Conservation (phyloP, 2,329 filamentous ascomycete genomes). For the Aureobasidium zeae region DNA sequence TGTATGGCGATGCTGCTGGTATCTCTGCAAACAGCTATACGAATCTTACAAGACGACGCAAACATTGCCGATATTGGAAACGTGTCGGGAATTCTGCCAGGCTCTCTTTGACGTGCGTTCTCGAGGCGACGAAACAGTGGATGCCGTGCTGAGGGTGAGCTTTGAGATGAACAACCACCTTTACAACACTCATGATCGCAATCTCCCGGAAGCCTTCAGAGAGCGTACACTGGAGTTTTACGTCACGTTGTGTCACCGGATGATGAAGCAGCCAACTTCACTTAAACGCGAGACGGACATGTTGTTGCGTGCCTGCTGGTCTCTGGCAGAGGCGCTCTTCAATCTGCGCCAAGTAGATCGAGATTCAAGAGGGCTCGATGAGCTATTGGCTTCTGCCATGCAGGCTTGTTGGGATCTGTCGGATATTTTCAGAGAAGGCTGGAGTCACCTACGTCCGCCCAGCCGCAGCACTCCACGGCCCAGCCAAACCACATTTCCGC, state of each 20-base stretch:
- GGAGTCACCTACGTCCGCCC: conserved; percentile 79
- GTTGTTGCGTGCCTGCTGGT: conserved; percentile 78
- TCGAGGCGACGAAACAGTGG: conserved; percentile 65
- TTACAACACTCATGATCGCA: conserved; percentile 82
- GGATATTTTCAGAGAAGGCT: conserved; percentile 85
- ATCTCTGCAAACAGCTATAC: conserved; percentile 81
- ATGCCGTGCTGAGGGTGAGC: conserved; percentile 82
- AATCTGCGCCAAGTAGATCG: conserved; percentile 73
- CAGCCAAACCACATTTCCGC: conserved; percentile 63
- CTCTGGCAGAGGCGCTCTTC: conserved; percentile 85
- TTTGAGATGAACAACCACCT: conserved; percentile 94
- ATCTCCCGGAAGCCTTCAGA: conserved; percentile 73
- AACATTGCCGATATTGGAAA: conserved; percentile 53
- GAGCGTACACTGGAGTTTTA: conserved; percentile 92
- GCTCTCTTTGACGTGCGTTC: conserved; percentile 78
- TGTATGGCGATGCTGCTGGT: conserved; percentile 92
- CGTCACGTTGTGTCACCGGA: conserved; percentile 79
- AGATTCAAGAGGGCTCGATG: conserved; percentile 60
- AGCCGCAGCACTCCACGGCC: conserved; percentile 79
- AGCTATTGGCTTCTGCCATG: conserved; percentile 75
- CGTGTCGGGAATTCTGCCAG: conserved; percentile 88
- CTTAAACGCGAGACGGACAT: conserved; percentile 74
- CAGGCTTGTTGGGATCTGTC: conserved; percentile 93
- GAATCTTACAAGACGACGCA: conserved; percentile 53
- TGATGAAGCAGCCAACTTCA: conserved; percentile 89